Conservation (phyloP, 2,329 filamentous ascomycete genomes). For the Calcarisporium arbuscula region DNA sequence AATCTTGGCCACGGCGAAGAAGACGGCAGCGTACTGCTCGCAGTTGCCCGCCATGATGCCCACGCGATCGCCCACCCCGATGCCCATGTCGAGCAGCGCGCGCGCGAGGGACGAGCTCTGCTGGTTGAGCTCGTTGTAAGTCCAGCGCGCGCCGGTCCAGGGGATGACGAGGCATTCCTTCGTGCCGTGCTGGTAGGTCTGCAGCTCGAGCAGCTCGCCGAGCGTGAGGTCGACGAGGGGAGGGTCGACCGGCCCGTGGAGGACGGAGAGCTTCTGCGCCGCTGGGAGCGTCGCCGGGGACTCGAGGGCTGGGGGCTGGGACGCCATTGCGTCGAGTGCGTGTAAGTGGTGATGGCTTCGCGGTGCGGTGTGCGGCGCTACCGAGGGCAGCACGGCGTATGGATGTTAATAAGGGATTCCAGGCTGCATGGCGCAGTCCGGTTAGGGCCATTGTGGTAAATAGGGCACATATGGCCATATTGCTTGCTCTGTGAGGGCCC, state of each 20-base stretch:
- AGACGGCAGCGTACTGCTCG: constrained; percentile 73
- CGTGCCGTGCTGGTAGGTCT: constrained; percentile 58
- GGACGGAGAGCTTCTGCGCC: constrained; percentile 47
- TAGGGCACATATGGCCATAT: too few relatives aligned
- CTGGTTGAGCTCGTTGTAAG: constrained; percentile 58
- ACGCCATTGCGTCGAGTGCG: too few relatives aligned
- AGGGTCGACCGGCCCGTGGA: constrained; percentile 63
- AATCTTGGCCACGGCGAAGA: constrained; percentile 64
- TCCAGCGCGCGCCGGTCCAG: constrained; percentile 71
- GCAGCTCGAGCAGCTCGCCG: constrained; percentile 65
- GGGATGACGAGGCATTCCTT: constrained; percentile 67
- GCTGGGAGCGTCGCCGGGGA: too few relatives aligned
- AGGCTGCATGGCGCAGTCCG: too few relatives aligned
- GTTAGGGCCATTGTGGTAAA: too few relatives aligned
- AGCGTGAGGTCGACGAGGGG: constrained; percentile 66
- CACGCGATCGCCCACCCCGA: constrained; percentile 62
- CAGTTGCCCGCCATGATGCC: constrained; percentile 74
- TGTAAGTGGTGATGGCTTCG: too few relatives aligned
- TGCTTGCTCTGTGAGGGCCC: too few relatives aligned
- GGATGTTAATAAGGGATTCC: too few relatives aligned
- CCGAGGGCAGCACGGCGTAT: too few relatives aligned
- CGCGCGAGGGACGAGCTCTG: constrained; percentile 57
- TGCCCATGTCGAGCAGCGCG: constrained; percentile 60
- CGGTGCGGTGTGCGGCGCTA: too few relatives aligned
- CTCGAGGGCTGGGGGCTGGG: too few relatives aligned